phyloP scores from a whole-genome alignment of 2,329 filamentous ascomycete genomes.

The Thelonectria olida region DNA sequence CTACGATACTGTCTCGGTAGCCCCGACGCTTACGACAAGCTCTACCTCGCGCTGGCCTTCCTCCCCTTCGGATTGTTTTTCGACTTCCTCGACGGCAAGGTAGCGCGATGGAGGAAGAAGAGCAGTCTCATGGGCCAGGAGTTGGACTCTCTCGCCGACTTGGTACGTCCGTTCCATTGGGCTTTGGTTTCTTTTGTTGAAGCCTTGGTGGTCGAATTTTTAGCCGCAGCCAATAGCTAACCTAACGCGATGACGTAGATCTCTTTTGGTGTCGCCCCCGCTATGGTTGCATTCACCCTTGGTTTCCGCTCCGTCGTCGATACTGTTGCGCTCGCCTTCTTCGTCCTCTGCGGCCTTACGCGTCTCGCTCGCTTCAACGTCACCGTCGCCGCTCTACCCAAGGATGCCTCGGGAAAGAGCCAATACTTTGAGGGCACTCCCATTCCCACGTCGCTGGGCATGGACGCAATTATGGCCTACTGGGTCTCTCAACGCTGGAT shows the following conservation, averaged over 20 bases:
- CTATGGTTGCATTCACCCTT: conserved; percentile 86
- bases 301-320: conserved; percentile 87
- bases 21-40: conserved; percentile 69
- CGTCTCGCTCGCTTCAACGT: conserved; percentile 98
- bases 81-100: conserved; percentile 97
- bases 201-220: neutral
- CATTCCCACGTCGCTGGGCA: conserved; percentile 86
- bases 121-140: conserved; percentile 98
- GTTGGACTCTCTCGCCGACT: conserved; percentile 91
- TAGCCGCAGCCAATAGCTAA: conserved; percentile 15
- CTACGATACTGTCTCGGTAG: conserved; percentile 89
- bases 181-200: neutral
- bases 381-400: conserved; percentile 87
- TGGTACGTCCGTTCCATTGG: conserved; percentile 66
- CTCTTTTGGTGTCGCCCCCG: conserved; percentile 93
- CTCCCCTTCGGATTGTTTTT: conserved; percentile 96
- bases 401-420: conserved; percentile 90
- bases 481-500: conserved; percentile 87
- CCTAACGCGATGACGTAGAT: conserved; percentile 64
- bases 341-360: conserved; percentile 93
- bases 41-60: conserved; percentile 86
- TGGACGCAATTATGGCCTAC: conserved; percentile 87
- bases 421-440: conserved; percentile 97
- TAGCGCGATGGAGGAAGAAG: conserved; percentile 96
- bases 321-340: conserved; percentile 82